Evolutionary conservation across 805 yeast genomes (phyloP), one percentile per base, ranked within the genome.

Genomic region (Teunomyces aglyptinius): DNA sequence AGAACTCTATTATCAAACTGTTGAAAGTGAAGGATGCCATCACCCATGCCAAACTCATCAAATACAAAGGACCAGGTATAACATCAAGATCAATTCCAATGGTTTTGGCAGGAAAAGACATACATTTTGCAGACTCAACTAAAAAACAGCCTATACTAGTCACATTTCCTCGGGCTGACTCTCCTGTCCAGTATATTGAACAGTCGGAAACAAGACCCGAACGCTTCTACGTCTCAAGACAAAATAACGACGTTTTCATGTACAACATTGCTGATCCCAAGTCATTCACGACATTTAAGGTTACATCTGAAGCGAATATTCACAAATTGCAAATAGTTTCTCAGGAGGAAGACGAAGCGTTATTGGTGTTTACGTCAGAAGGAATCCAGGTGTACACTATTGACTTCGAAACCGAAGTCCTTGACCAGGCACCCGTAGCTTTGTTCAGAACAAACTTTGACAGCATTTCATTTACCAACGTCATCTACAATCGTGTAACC

Each of bases 221-320:
- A 18, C 49, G 70, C 6, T 39, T 74, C 15, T 71, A 69, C 15
- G 61, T 67, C 12, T 63, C 66, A 18, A 60, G 75, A 26, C 52
- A 48, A 4, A 43, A 58, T 15, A 16, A 40, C 33, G 26, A 56
- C 6, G 59, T 76, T n/a, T 67, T 60, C 56, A 41, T 70, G 51
- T 47, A 74, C 56, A 54, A 70, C 49, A 18, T 62, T 49, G 26
- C 63, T 49, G 49, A 61, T 51, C 50, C 59, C 60, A 51, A 43
- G 36, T 55, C 61, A 12, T 52, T 60, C 0, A 64, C 64, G 34
- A 68, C 72, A 6, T 47, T 69, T 12, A 65, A 66, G 46, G 63
- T 73, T 0, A 60, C 65, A 22, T n/a, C 19, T 24, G 18, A 36
- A 4, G 38, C 70, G 63, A 26, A 60, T 50, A 24, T 67, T 66